phyloP scores from a whole-genome alignment of 768 basidiomycete species.

The Termitomyces sp. region DNA sequence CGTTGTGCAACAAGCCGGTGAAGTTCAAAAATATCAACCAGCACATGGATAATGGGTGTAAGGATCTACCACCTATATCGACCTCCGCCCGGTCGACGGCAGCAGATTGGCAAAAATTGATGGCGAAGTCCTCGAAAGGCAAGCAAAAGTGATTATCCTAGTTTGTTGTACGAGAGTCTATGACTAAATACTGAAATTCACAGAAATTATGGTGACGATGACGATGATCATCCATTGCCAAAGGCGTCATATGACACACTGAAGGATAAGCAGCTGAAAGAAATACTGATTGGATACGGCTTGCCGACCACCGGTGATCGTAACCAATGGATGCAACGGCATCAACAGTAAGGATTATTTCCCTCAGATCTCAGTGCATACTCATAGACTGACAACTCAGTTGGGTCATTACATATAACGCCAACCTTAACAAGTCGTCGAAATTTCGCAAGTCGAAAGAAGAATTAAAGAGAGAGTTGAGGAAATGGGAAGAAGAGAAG shows the following conservation, averaged over 20 bases:
- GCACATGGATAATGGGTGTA: slow-evolving; percentile 47
- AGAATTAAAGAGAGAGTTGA: slow-evolving; percentile 48
- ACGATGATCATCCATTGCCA: slow-evolving; percentile 44
- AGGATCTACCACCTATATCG: slow-evolving; percentile 21
- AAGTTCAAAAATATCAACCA: slow-evolving; percentile 45
- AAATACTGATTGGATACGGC: slow-evolving; percentile 45
- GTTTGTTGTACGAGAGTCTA: not conserved
- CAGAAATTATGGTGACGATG: slow-evolving; percentile 18
- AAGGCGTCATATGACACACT: slow-evolving; percentile 61
- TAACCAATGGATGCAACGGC: slow-evolving; percentile 44
- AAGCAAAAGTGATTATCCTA: slow-evolving; percentile 28
- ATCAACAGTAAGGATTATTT: slow-evolving; percentile 42
- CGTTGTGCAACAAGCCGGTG: slow-evolving; percentile 49
- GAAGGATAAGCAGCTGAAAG: slow-evolving; percentile 54
- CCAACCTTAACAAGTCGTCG: slow-evolving; percentile 56
- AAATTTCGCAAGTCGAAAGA: slow-evolving; percentile 36
- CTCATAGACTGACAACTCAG: slow-evolving; percentile 24
- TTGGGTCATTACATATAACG: slow-evolving; percentile 67
- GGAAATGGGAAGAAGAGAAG: slow-evolving; percentile 50
- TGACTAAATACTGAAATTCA: no score
- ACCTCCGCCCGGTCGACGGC: slow-evolving; percentile 23
- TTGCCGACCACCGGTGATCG: slow-evolving; percentile 50
- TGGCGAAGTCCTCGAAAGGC: slow-evolving; percentile 31
- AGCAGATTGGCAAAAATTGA: slow-evolving; percentile 40
- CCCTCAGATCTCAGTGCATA: not conserved